Evolutionary conservation across 306 rosid genomes (phyloP).

Genomic region (Sphenostylis stenocarpa): DNA sequence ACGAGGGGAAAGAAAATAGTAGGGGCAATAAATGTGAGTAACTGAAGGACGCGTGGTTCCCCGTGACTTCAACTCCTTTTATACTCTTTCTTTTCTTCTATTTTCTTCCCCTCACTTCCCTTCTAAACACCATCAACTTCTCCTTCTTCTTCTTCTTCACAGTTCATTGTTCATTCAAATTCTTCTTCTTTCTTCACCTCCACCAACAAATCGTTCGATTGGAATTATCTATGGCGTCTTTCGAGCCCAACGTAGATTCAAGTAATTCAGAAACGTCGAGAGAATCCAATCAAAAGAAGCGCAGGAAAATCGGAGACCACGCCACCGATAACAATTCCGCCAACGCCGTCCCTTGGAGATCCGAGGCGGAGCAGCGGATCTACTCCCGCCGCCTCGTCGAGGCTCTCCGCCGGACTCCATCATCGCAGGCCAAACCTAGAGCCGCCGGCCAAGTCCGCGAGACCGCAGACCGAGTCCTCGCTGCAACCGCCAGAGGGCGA

Average conservation of each 20-base stretch:
- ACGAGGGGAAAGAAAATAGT: background rate
- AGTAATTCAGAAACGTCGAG: conserved; percentile 12
- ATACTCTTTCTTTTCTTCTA: background rate
- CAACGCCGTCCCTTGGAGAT: conserved; percentile 58
- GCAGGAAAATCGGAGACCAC: conserved; percentile 43
- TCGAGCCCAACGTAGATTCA: conserved; percentile 32
- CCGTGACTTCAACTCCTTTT: conserved; percentile 56
- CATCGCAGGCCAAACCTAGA: conserved; percentile 17
- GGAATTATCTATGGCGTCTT: conserved; percentile 40
- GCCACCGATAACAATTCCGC: conserved; percentile 1
- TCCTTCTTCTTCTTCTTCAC: background rate
- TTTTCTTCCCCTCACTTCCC: background rate
- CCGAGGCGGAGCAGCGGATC: conserved; percentile 66
- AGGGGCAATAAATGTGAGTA: conserved; percentile 42
- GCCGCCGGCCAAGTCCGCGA: conserved; percentile 42
- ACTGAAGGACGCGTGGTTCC: conserved; percentile 56
- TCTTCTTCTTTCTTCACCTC: background rate
- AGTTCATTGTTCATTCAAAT: background rate
- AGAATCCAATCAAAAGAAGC: conserved; percentile 54
- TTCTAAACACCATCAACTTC: background rate
- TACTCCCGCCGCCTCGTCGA: conserved; percentile 66
- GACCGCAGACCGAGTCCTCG: conserved; percentile 79
- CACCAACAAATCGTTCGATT: background rate
- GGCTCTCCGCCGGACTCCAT: conserved; percentile 51
- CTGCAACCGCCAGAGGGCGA: conserved; percentile 62